These are phyloP conservation scores for Wickerhamiella lipophila DNA, from an alignment of 805 yeast genomes.

Conservation along the genomic window DNA sequence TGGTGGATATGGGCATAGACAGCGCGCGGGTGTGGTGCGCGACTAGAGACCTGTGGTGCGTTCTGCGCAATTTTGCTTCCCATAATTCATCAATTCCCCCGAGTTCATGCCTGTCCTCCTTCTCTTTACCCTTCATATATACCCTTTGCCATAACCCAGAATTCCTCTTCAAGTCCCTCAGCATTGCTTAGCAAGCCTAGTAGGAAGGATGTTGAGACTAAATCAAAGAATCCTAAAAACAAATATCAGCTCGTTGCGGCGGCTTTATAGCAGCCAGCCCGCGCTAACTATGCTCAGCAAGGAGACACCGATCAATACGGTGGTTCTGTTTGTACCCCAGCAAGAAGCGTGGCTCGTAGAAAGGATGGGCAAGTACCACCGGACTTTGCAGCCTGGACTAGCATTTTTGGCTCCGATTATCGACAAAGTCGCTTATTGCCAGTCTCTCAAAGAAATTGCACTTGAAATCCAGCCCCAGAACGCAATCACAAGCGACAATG, in stretches of 20 bases:
- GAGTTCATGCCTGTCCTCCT: background rate
- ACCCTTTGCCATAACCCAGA: background rate
- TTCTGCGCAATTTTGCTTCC: background rate
- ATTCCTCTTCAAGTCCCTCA: background rate
- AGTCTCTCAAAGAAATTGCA: slow-evolving; percentile 72
- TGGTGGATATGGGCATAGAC: no score
- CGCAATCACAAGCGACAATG: slow-evolving; percentile 79
- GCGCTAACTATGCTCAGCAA: slow-evolving; percentile 6
- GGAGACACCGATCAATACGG: slow-evolving; percentile 51
- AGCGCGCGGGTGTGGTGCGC: no score
- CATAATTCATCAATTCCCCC: background rate
- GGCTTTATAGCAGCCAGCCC: background rate
- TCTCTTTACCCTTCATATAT: background rate
- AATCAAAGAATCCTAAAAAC: background rate
- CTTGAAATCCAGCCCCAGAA: slow-evolving; percentile 72
- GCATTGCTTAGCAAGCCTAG: background rate
- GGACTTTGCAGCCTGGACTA: slow-evolving; percentile 61
- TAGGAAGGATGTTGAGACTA: background rate
- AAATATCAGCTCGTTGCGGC: background rate
- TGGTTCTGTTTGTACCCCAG: slow-evolving; percentile 72
- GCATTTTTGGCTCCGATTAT: slow-evolving; percentile 60
- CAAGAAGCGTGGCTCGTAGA: slow-evolving; percentile 87
- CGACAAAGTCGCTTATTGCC: slow-evolving; percentile 70
- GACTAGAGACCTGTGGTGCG: no score
- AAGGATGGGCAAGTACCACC: slow-evolving; percentile 73